Evolutionary conservation across 2,329 filamentous ascomycete species (phyloP).

Genomic region (Hysterium pulicare): DNA sequence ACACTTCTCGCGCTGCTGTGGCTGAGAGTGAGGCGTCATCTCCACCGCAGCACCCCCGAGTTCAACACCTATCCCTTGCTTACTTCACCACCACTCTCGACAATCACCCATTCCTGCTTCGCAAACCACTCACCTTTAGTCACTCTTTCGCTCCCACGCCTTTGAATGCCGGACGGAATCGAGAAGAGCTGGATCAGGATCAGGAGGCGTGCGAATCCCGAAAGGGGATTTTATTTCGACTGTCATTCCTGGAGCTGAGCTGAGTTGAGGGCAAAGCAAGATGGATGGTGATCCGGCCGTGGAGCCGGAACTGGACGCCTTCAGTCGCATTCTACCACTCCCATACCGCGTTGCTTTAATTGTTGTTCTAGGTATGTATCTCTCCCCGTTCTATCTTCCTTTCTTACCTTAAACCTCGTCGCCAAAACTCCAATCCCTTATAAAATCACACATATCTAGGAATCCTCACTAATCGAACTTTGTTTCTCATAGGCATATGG

Average conservation of each 20-base stretch:
- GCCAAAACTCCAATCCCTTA: background rate
- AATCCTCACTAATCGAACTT: conserved; percentile 5
- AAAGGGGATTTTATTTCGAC: conserved; percentile 14
- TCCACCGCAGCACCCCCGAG: background rate
- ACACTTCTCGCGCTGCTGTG: too few relatives aligned
- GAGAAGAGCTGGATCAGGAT: conserved; percentile 12
- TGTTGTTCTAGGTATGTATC: conserved; percentile 69
- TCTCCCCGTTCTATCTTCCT: background rate
- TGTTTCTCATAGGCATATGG: conserved; percentile 68
- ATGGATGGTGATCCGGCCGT: conserved; percentile 75
- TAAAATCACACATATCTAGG: background rate
- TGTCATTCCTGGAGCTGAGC: too few relatives aligned
- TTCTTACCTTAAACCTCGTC: too few relatives aligned
- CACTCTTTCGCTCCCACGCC: conserved; percentile 11
- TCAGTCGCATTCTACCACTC: conserved; percentile 81
- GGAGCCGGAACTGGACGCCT: conserved; percentile 69
- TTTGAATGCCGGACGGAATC: conserved; percentile 13
- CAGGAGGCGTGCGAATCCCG: conserved; percentile 21
- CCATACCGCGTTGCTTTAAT: conserved; percentile 87
- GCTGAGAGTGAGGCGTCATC: background rate
- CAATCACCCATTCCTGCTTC: background rate
- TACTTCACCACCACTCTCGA: background rate
- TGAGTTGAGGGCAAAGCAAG: too few relatives aligned
- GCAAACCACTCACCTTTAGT: conserved; percentile 1
- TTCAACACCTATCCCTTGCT: too few relatives aligned